Percentiles rank a stretch among this genome's conserved stretches.
phyloP scores from a whole-genome alignment of 352 stramenopile genomes.

The Thalassiosira pacifica region DNA sequence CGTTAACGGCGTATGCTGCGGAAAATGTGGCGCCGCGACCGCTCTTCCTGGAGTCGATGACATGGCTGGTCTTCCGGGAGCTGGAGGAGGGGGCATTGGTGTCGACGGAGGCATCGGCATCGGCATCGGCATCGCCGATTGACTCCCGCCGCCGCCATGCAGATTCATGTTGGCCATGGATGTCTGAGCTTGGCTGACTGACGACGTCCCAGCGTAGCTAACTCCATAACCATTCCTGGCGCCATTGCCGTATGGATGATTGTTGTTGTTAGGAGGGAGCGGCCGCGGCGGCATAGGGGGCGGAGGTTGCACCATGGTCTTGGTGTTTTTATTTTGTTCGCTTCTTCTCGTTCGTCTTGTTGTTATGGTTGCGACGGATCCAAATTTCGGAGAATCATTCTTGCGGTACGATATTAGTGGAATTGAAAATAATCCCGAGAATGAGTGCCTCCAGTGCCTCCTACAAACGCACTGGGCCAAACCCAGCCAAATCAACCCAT shows the following conservation, averaged over 20 bases:
- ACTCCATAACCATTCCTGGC: slow-evolving; percentile 1
- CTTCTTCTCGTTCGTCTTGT: too few relatives aligned
- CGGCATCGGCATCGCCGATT: background rate
- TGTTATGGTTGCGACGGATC: too few relatives aligned
- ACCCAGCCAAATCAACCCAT: too few relatives aligned
- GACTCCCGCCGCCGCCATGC: background rate
- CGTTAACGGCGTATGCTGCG: background rate
- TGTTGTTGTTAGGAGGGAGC: background rate
- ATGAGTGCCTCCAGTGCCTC: too few relatives aligned
- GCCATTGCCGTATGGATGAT: background rate
- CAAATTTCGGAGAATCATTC: too few relatives aligned
- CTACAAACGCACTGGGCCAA: too few relatives aligned
- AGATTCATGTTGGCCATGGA: slow-evolving; percentile 27
- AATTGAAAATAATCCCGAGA: too few relatives aligned
- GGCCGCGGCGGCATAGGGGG: background rate
- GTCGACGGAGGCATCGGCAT: slow-evolving; percentile 4
- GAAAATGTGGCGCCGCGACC: background rate
- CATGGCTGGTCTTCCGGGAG: background rate
- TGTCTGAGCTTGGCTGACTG: background rate
- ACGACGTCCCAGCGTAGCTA: background rate
- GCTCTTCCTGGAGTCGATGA: background rate
- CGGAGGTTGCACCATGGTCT: slow-evolving; percentile 8
- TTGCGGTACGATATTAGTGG: too few relatives aligned
- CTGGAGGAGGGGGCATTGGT: slow-evolving; percentile 15
- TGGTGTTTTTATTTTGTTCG: background rate